These are phyloP conservation scores for Dioscorea cayenensis DNA, from an alignment of 116 monocot genomes.

Conservation along the genomic window DNA sequence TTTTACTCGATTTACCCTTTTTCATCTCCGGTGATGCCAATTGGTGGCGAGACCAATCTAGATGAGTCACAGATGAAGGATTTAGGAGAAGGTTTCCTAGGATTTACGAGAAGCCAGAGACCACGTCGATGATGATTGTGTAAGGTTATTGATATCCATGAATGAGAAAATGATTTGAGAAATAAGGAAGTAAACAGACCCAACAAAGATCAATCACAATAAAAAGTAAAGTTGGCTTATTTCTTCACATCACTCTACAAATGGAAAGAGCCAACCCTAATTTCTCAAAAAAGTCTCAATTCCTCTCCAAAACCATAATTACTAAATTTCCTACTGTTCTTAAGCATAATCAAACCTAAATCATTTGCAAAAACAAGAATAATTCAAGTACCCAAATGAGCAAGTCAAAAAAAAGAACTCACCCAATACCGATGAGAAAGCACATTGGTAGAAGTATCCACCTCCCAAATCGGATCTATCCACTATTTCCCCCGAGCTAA, in stretches of 20 bases:
- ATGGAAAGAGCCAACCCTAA: neutral
- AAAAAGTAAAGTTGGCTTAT: neutral
- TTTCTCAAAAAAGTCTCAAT: neutral
- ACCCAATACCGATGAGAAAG: conserved; percentile 90
- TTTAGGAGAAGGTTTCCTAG: neutral
- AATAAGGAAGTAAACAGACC: neutral
- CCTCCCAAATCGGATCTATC: conserved; percentile 23
- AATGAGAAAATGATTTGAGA: neutral
- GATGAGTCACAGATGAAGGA: neutral
- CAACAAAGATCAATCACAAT: neutral
- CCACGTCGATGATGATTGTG: no score
- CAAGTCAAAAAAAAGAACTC: conserved; percentile 8
- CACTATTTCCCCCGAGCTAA: conserved; percentile 56
- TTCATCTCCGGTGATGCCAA: neutral
- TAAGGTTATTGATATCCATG: neutral
- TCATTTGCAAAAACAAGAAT: neutral
- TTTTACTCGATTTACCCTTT: neutral
- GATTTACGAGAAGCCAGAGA: neutral
- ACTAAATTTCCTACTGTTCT: neutral
- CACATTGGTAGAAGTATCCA: conserved; percentile 47
- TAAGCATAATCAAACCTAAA: neutral
- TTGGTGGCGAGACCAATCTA: neutral
- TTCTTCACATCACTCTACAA: neutral
- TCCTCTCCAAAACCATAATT: neutral
- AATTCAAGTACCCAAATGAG: neutral